Base-by-base conservation (phyloP, 208 protist genomes). In the Leishmania tarentolae region DNA sequence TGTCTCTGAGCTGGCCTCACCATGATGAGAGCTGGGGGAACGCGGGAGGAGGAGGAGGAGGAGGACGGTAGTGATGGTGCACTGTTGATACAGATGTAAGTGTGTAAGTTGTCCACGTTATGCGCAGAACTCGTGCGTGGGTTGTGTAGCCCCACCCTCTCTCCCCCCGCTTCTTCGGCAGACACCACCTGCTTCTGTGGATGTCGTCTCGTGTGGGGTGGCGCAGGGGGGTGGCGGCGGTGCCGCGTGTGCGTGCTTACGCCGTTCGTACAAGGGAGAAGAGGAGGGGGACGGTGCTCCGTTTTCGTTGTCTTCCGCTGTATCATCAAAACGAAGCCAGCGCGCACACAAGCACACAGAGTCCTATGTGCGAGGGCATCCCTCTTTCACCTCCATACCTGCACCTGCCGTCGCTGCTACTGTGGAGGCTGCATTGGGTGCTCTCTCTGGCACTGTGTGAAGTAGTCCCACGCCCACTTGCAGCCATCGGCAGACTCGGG, bases 401-500 rank as follows among this genome's bases (percentile, higher is more conserved):
- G 28, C 59, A 37, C 47, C 21, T 35, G 11, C 28, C 28, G 28
- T 37, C 61, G 19, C 80, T 73, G 17, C 44, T 44, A 44, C 50
- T 81, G 61, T 0, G 76, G 17, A 8, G 65, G 63, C 52, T 82
- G 35, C 57, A 56, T 68, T 17, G 85, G 77, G 56, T 91, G 83
- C 63, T 88, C 79, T 3, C 76, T 50, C 78, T 94, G 91, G 86
- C 94, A 97, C 85, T 97, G 91, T 73, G 87, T 78, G 81, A 97
- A 97, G 86, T 93, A 91, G 56, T 97, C 94, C 94, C 94, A 97
- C 57, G 91, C 94, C 94, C 94, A 97, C 85, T 91, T 93, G 86
- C 94, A 97, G 73, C 87, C 87, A 69, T 95, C 90, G 42, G 91
- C 69, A 4, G 83, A 82, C 35, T 87, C 86, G 44, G 80, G 66